These are phyloP conservation scores for Coelastrella sp. DNA, from an alignment of 139 green algal species.

Conservation along the genomic window DNA sequence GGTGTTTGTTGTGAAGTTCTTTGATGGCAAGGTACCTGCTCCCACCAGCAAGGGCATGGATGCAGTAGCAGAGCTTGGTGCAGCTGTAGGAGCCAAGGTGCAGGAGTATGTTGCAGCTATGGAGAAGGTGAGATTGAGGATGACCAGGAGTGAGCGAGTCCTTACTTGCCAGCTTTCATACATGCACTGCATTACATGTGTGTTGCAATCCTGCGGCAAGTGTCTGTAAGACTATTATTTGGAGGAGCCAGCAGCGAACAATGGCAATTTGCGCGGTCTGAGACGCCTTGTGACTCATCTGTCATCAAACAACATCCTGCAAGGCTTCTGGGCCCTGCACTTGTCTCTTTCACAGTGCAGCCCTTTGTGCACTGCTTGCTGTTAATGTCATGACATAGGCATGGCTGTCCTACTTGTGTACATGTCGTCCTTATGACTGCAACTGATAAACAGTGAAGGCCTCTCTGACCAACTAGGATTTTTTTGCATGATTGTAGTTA, in stretches of 20 bases:
- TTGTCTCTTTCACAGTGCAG: not conserved
- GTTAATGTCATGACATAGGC: not conserved
- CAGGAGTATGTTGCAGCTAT: constrained; percentile 83
- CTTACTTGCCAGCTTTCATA: too few relatives aligned
- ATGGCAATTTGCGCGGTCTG: too few relatives aligned
- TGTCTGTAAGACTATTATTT: too few relatives aligned
- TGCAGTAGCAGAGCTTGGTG: constrained; percentile 67
- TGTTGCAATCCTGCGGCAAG: not conserved
- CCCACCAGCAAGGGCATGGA: constrained; percentile 51
- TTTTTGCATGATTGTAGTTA: not conserved
- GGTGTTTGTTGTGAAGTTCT: constrained; percentile 80
- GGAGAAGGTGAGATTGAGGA: constrained; percentile 61
- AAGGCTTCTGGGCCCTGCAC: too few relatives aligned
- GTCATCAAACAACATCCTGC: too few relatives aligned
- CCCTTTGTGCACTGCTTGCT: not conserved
- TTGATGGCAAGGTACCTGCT: constrained; percentile 74
- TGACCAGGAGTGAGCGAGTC: too few relatives aligned
- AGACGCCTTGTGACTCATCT: too few relatives aligned
- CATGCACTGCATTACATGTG: not conserved
- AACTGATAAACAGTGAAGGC: too few relatives aligned
- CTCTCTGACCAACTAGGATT: too few relatives aligned
- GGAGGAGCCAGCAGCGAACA: too few relatives aligned
- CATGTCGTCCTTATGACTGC: too few relatives aligned
- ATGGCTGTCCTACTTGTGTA: too few relatives aligned
- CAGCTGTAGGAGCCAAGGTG: constrained; percentile 67